phyloP scores from a whole-genome alignment of 768 basidiomycete genomes.

The Amanita rubescens region DNA sequence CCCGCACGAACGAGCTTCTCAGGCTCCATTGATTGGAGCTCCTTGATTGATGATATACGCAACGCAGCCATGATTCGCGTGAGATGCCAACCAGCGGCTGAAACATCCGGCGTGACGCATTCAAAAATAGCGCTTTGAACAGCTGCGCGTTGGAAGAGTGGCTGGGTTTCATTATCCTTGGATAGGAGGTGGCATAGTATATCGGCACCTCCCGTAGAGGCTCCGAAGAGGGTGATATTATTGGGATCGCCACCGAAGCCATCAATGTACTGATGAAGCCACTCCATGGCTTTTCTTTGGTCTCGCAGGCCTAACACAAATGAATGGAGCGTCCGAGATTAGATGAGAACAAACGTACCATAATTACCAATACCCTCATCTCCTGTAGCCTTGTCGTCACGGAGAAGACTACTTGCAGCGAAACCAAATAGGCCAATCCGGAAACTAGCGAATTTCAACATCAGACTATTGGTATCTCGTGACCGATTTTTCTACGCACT shows the following conservation, averaged over 20 bases:
- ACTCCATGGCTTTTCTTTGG: slow-evolving; percentile 57
- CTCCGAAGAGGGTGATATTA: slow-evolving; percentile 48
- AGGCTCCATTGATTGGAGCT: slow-evolving; percentile 52
- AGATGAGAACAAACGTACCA: slow-evolving; percentile 32
- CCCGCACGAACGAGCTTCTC: slow-evolving; percentile 49
- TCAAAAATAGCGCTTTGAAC: slow-evolving; percentile 68
- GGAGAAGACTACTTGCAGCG: slow-evolving; percentile 57
- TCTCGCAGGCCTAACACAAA: slow-evolving; percentile 47
- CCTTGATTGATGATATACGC: slow-evolving; percentile 46
- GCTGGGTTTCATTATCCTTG: slow-evolving; percentile 45
- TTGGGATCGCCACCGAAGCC: slow-evolving; percentile 63
- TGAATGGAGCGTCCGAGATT: slow-evolving; percentile 6
- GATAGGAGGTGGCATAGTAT: slow-evolving; percentile 62
- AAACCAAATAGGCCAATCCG: slow-evolving; percentile 73
- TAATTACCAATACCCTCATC: slow-evolving; percentile 76
- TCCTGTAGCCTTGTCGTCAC: slow-evolving; percentile 53
- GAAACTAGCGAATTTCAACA: slow-evolving; percentile 37
- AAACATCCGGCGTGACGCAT: slow-evolving; percentile 50
- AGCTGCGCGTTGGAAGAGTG: slow-evolving; percentile 67
- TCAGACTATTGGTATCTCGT: neutral
- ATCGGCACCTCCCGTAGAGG: slow-evolving; percentile 47
- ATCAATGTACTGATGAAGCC: slow-evolving; percentile 51
- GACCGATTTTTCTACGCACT: slow-evolving; percentile 36
- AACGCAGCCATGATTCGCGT: slow-evolving; percentile 55
- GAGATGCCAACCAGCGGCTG: slow-evolving; percentile 58